phyloP scores from a whole-genome alignment of 208 protist species.

The Leishmania tropica region DNA sequence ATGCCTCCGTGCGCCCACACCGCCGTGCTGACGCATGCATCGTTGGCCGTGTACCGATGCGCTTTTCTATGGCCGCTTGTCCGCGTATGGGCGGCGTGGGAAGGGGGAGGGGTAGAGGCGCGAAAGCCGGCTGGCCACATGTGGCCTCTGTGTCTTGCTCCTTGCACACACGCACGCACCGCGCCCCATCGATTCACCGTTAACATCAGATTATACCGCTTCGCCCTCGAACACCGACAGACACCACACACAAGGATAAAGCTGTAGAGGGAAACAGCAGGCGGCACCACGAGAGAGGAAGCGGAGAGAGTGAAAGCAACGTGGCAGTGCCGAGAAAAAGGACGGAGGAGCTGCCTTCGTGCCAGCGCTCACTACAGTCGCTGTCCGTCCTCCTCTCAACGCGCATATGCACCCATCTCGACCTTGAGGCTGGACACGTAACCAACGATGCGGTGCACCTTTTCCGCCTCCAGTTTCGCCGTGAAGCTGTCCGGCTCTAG shows the following conservation, averaged over 20 bases:
- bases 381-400: background rate
- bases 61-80: background rate
- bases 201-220: background rate
- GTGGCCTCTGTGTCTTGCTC: background rate
- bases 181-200: background rate
- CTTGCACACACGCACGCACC: background rate
- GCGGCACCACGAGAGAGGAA: background rate
- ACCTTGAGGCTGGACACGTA: constrained; percentile 25
- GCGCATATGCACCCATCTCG: constrained; percentile 8
- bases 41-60: background rate
- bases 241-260: background rate
- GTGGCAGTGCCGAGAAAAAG: too few relatives aligned
- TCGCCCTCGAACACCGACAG: background rate
- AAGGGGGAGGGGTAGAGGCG: background rate
- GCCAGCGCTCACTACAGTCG: background rate
- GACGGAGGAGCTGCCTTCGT: background rate
- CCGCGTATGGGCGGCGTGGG: background rate
- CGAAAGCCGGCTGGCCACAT: background rate
- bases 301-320: background rate
- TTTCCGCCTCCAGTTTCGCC: constrained; percentile 27
- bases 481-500: constrained; percentile 29
- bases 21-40: background rate
- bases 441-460: constrained; percentile 28
- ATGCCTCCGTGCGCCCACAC: background rate
- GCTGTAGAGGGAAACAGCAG: background rate